Base-by-base conservation (phyloP, 108 stramenopile genomes). In the Cyclostephanos tholiformis region DNA sequence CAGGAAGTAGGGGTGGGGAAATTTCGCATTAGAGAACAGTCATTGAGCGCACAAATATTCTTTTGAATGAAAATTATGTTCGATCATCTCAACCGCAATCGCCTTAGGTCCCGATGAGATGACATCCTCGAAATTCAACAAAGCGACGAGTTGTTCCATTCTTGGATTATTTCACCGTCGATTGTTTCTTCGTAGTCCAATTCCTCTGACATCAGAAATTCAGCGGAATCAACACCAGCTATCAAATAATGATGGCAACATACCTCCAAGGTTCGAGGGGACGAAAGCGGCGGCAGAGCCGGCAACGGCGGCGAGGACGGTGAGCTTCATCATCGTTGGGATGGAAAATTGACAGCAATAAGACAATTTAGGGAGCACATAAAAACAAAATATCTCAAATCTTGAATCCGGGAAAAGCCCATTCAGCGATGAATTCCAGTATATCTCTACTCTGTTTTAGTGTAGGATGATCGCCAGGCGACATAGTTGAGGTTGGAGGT, bases 271-370 rank as follows among this genome's bases (percentile, higher is more conserved):
- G 29, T 71, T 71, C 17, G 80, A 56, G 9, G 81, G 81, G 50
- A 76, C 81, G 48, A 82, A 82, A 20, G 81, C 81, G 50, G 74
- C 58, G 69, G 74, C 60, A 75, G 74, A 70, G 69, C 74, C 74
- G 61, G 69, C 58, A 62, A 51, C 39, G 35, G 69, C 30, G 55
- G 74, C 74, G 61, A 71, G 44, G 29, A 71, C 48, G 43, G 74
- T 74, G 63, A 80, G 74, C 79, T 82, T 82, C 76, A 82, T 78
- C 60, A 76, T 76, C 4, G 65, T 65, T 79, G 71, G 22, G 23
- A 17, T 9, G 50, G 36, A 7, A 22, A 20, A 14, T 16, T 41
- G 65, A 32, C 32, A 32, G 32, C 32, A 4, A 32, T 32, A 4
- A 4, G 32, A 44, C 32, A 30, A 51, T 19, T 39, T 57, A 26